A percentile compares a stretch with the other conserved stretches of the same genome.
Evolutionary conservation across 139 green algal species (phyloP).

Genomic region (Tetradesmus obliquus): DNA sequence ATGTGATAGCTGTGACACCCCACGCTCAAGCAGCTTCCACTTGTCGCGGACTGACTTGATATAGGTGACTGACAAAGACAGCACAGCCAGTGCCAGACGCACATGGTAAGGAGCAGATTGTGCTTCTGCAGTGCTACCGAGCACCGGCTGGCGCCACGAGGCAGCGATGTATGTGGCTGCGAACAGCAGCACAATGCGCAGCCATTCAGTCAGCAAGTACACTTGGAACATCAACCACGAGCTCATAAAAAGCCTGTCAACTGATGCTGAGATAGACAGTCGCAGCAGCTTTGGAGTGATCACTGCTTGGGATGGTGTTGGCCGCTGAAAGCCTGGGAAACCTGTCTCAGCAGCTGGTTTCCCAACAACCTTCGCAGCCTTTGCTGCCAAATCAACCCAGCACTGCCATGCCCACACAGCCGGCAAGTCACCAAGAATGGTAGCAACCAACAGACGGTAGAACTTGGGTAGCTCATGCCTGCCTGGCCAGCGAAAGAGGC

Average conservation of each 20-base stretch:
- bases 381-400: background rate
- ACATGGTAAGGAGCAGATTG: background rate
- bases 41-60: background rate
- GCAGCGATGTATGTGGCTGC: background rate
- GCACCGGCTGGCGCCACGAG: background rate
- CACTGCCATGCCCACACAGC: background rate
- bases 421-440: background rate
- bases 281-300: background rate
- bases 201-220: background rate
- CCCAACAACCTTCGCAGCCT: background rate
- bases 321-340: too few relatives aligned
- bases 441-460: too few relatives aligned
- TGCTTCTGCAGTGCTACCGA: background rate
- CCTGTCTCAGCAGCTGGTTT: too few relatives aligned
- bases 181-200: background rate
- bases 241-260: background rate
- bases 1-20: background rate
- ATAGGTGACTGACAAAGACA: background rate
- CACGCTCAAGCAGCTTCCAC: slow-evolving; percentile 2
- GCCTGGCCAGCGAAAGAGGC: too few relatives aligned
- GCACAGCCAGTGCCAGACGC: background rate
- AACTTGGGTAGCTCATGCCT: too few relatives aligned
- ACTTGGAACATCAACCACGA: background rate
- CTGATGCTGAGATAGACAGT: background rate
- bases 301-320: too few relatives aligned